These are phyloP conservation scores for Madurella fahalii DNA, from an alignment of 2,329 filamentous ascomycete genomes.

Conservation along the genomic window DNA sequence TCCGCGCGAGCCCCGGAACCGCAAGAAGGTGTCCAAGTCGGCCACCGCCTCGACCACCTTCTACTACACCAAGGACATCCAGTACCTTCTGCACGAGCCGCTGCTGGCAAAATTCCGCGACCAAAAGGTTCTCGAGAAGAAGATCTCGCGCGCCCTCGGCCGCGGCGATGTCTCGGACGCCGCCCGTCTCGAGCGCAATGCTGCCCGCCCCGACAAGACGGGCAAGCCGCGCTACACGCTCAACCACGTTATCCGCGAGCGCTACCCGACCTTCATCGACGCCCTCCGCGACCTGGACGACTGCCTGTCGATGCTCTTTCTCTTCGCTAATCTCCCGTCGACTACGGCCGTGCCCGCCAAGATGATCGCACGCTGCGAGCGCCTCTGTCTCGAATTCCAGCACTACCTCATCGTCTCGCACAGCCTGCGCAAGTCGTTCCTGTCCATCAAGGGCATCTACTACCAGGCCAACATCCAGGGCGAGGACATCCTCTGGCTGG, in stretches of 20 bases:
- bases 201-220: conserved; percentile 82
- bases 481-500: conserved; percentile 94
- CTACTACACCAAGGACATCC: conserved; percentile 89
- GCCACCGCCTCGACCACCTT: conserved; percentile 90
- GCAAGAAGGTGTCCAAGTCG: conserved; percentile 93
- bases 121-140: conserved; percentile 94
- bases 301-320: conserved; percentile 92
- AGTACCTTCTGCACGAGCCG: conserved; percentile 96
- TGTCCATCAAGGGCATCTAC: conserved; percentile 99
- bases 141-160: conserved; percentile 88
- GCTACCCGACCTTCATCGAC: conserved; percentile 95
- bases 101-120: conserved; percentile 92
- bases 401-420: conserved; percentile 94
- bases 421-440: conserved; percentile 89
- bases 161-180: conserved; percentile 89
- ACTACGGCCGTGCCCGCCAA: conserved; percentile 86
- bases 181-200: conserved; percentile 79
- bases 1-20: conserved; percentile 91
- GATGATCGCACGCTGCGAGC: conserved; percentile 92
- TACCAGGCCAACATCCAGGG: conserved; percentile 97
- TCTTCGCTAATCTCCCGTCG: conserved; percentile 94
- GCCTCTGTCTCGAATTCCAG: conserved; percentile 90
- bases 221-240: conserved; percentile 85
- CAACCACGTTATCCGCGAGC: conserved; percentile 95
- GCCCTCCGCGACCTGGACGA: conserved; percentile 93